Conservation (phyloP, 768 basidiomycete species). For the Tulasnella sp. region DNA sequence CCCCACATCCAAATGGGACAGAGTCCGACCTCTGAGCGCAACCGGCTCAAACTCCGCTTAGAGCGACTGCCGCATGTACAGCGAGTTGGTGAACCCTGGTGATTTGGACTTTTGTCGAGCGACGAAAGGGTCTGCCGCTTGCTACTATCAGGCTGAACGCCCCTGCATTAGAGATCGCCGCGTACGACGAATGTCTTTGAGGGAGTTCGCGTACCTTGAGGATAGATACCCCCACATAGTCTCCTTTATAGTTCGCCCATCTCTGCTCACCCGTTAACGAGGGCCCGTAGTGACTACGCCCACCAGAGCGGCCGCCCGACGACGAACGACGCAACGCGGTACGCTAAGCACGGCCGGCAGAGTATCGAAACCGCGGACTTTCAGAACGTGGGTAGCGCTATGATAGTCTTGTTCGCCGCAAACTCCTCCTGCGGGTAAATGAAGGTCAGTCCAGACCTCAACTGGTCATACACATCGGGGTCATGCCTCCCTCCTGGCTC, state of each 20-base stretch:
- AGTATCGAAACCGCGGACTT: conserved; percentile 64
- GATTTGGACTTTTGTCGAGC: conserved; percentile 51
- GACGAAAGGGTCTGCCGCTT: conserved; percentile 63
- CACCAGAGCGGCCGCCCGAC: conserved; percentile 84
- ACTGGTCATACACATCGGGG: conserved; percentile 37
- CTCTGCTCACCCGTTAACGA: conserved; percentile 49
- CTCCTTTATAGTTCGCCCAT: conserved; percentile 68
- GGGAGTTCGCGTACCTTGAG: conserved; percentile 51
- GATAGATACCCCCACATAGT: conserved; percentile 68
- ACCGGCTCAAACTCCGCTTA: conserved; percentile 55
- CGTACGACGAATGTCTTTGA: not conserved
- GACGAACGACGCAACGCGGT: conserved; percentile 67
- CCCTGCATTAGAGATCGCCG: too few relatives aligned
- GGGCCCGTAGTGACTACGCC: conserved; percentile 72
- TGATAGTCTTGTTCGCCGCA: conserved; percentile 49
- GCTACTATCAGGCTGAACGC: too few relatives aligned
- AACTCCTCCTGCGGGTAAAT: conserved; percentile 67
- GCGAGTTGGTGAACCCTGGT: conserved; percentile 55
- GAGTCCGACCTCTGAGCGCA: conserved; percentile 43
- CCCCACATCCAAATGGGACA: conserved; percentile 67
- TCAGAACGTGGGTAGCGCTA: conserved; percentile 64
- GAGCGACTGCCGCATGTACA: conserved; percentile 68
- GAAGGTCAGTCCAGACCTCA: conserved; percentile 42
- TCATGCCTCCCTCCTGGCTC: not conserved
- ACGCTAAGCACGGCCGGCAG: conserved; percentile 67